Percentiles rank a stretch among this genome's conserved stretches.
These are phyloP conservation scores for Lichtheimia hyalospora DNA, from an alignment of 371 early-diverging fungal species.

Conservation along the genomic window DNA sequence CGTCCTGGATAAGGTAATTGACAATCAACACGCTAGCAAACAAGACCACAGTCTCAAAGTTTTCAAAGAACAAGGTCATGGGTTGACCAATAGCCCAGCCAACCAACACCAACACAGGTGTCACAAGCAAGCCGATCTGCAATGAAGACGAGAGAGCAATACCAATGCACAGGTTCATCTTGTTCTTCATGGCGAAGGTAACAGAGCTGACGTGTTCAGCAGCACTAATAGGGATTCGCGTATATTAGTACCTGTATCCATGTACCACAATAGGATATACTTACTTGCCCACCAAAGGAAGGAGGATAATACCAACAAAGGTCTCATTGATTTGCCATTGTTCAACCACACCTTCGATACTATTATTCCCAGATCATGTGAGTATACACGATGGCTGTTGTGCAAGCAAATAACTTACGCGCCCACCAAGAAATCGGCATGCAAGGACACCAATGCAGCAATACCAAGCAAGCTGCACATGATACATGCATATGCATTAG, in stretches of 20 bases:
- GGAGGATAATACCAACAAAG: conserved; percentile 85
- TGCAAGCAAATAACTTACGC: conserved; percentile 30
- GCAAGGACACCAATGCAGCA: conserved; percentile 68
- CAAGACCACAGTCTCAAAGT: conserved; percentile 80
- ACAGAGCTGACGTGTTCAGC: conserved; percentile 78
- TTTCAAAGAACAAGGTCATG: conserved; percentile 79
- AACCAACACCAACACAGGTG: conserved; percentile 79
- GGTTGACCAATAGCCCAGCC: conserved; percentile 83
- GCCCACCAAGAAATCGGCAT: conserved; percentile 81
- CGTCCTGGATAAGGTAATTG: conserved; percentile 77
- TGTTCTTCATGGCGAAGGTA: conserved; percentile 82
- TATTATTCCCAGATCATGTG: conserved; percentile 16
- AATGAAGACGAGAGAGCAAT: conserved; percentile 87
- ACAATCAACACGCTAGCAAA: conserved; percentile 83
- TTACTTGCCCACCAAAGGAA: conserved; percentile 82
- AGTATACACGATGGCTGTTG: not conserved
- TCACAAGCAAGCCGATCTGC: conserved; percentile 88
- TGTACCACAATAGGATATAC: not conserved
- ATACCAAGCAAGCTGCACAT: conserved; percentile 37
- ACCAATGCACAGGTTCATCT: conserved; percentile 87
- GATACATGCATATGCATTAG: not conserved
- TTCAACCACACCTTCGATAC: conserved; percentile 75
- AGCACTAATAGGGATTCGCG: conserved; percentile 37
- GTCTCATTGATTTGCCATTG: conserved; percentile 65
- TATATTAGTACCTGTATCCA: not conserved